A percentile compares a stretch with the other conserved stretches of the same genome.
These are phyloP conservation scores for Pachysolen tannophilus DNA, from an alignment of 805 yeast genomes.

Conservation along the genomic window DNA sequence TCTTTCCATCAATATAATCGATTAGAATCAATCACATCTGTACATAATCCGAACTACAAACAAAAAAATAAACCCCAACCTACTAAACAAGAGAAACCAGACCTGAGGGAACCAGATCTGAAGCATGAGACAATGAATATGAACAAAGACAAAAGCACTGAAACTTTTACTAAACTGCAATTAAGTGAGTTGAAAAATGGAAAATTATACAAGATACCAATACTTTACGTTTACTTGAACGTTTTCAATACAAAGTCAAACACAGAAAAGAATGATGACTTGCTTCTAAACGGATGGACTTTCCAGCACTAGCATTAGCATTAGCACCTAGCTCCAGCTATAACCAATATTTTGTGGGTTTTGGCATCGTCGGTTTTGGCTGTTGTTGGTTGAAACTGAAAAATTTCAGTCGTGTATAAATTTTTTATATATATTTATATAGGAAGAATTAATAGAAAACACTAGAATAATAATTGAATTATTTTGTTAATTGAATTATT, in stretches of 20 bases:
- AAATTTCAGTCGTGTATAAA: too few species aligned
- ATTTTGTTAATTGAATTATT: too few species aligned
- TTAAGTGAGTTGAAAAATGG: constrained; percentile 4
- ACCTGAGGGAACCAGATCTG: too few species aligned
- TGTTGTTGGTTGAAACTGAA: too few species aligned
- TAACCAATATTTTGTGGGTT: too few species aligned
- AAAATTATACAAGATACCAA: constrained; percentile 6
- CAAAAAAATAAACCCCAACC: too few species aligned
- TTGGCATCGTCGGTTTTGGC: too few species aligned
- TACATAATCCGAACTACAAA: constrained; percentile 2
- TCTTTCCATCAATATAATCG: constrained; percentile 5
- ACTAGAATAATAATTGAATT: too few species aligned
- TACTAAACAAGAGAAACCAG: too few species aligned
- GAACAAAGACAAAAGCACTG: not conserved
- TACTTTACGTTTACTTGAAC: constrained; percentile 6
- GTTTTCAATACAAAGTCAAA: not conserved
- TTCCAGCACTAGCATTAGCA: not conserved
- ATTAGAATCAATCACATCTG: constrained; percentile 4
- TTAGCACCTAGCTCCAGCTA: too few species aligned
- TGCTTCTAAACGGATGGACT: constrained; percentile 2
- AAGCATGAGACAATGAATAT: not conserved
- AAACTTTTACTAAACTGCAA: constrained; percentile 4
- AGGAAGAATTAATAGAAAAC: too few species aligned
- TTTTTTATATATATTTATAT: too few species aligned
- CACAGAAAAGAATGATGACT: not conserved